Percentiles rank a stretch among this genome's conserved stretches.
These are phyloP conservation scores for Auricularia sp. DNA, from an alignment of 768 basidiomycete genomes.

Conservation along the genomic window DNA sequence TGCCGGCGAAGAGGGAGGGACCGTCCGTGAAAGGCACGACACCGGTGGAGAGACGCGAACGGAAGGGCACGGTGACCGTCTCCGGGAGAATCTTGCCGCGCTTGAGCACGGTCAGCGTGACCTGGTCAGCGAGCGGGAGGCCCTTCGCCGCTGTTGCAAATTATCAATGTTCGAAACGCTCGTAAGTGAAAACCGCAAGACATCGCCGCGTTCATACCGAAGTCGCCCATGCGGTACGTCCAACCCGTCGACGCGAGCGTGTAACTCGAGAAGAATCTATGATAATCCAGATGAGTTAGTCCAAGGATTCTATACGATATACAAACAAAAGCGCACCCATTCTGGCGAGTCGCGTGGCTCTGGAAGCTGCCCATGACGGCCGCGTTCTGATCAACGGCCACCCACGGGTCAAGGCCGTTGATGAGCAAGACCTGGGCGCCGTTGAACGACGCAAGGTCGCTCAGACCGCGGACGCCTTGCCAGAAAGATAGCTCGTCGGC, in stretches of 20 bases:
- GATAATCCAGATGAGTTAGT: no score
- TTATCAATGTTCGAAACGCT: no score
- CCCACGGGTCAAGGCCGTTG: slow-evolving; percentile 41
- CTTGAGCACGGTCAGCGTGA: slow-evolving; percentile 37
- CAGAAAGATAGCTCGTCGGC: slow-evolving; percentile 35
- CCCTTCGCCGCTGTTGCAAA: not conserved
- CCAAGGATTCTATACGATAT: not conserved
- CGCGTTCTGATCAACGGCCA: slow-evolving; percentile 43
- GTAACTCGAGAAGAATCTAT: slow-evolving; percentile 29
- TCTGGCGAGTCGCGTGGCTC: slow-evolving; percentile 34
- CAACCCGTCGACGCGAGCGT: slow-evolving; percentile 17
- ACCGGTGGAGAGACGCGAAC: slow-evolving; percentile 39
- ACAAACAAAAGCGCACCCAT: slow-evolving; percentile 13
- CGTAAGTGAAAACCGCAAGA: not conserved
- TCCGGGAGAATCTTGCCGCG: slow-evolving; percentile 29
- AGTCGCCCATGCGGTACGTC: slow-evolving; percentile 31
- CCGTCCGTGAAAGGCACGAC: slow-evolving; percentile 40
- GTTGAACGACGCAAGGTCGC: slow-evolving; percentile 17
- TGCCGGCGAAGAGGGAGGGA: slow-evolving; percentile 40
- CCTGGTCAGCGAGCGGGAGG: slow-evolving; percentile 42
- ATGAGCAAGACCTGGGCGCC: slow-evolving; percentile 48
- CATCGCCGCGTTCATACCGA: slow-evolving; percentile 33
- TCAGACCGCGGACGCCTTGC: slow-evolving; percentile 12
- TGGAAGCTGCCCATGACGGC: slow-evolving; percentile 43
- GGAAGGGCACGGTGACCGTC: slow-evolving; percentile 46